Base-by-base conservation (phyloP, 176 grass and related monocot genomes). In the Aegilops umbellulata region DNA sequence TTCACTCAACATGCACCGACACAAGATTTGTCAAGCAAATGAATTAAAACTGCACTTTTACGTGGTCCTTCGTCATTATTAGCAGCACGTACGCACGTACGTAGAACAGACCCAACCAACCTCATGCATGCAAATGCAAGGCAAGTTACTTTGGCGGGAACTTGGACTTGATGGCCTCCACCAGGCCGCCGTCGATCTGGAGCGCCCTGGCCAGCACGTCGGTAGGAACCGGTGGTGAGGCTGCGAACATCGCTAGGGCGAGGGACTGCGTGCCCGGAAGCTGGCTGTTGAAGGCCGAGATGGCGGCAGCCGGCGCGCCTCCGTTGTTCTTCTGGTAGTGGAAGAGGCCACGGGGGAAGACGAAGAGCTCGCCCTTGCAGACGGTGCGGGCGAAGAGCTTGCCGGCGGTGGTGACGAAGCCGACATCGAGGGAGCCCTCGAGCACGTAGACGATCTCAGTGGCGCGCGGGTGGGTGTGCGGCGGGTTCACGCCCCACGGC, bases 261-360 rank as follows among this genome's bases (percentile, higher is more conserved):
- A 92, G 72, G 53, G 65, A 58, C 42, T 88, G 87, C 10, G 91
- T 97, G 14, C 94, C 94, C 0, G 58, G 91, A 10, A 94, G 61
- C 85, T 97, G 94, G 85, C 94, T 97, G 35, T 90, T 82, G 82
- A 97, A 94, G 0, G 91, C 91, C 0, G 92, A 53, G n/a, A 97
- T 66, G 4, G 84, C 89, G 0, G 41, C 25, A 35, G 94, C 94
- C 8, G 94, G 85, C 8, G 29, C 1, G 10, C 36, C 2, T 10
- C 79, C 89, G 20, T 69, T 74, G 41, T 74, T 74, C 13, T 24
- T 44, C 71, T 74, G 71, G 41, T 17, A 74, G 23, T 74, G 71
- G 14, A 74, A 3, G 39, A 74, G 71, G 7, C 71, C 41, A 1
- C 71, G 23, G 3, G 71, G 71, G 41, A 74, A 74, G 1, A 74